These are phyloP conservation scores for Clarireedia homoeocarpa DNA, from an alignment of 2,329 filamentous ascomycete species.

Conservation along the genomic window DNA sequence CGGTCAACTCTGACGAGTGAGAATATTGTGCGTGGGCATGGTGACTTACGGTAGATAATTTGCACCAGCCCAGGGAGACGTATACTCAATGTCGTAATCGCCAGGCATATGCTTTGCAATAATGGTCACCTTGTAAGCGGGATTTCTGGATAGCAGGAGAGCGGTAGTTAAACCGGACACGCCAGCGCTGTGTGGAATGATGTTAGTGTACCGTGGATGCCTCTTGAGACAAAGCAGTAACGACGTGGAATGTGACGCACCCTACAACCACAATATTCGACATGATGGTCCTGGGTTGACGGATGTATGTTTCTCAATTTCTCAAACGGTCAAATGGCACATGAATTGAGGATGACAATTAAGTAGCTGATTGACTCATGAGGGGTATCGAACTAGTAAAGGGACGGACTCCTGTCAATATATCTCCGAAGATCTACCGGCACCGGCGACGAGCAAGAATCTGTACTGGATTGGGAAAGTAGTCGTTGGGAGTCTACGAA, in stretches of 20 bases:
- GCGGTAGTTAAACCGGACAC: conserved; percentile 60
- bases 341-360: neutral
- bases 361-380: neutral
- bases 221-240: neutral
- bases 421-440: no score
- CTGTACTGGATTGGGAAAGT: no score
- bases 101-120: conserved; percentile 87
- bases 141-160: conserved; percentile 49
- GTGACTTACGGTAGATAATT: conserved; percentile 63
- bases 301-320: neutral
- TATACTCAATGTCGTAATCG: conserved; percentile 86
- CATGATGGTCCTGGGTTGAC: conserved; percentile 13
- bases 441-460: no score
- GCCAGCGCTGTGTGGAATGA: conserved; percentile 43
- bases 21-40: neutral
- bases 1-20: neutral
- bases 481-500: no score
- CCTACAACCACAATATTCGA: conserved; percentile 33
- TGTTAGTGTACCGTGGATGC: neutral
- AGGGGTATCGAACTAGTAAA: no score
- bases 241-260: conserved; percentile 22
- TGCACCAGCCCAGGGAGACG: conserved; percentile 82
- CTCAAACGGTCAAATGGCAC: neutral
- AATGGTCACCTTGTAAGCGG: conserved; percentile 55
- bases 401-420: no score